phyloP scores from a whole-genome alignment of 2,329 filamentous ascomycete species.

The Thermothelomyces thermophilus region DNA sequence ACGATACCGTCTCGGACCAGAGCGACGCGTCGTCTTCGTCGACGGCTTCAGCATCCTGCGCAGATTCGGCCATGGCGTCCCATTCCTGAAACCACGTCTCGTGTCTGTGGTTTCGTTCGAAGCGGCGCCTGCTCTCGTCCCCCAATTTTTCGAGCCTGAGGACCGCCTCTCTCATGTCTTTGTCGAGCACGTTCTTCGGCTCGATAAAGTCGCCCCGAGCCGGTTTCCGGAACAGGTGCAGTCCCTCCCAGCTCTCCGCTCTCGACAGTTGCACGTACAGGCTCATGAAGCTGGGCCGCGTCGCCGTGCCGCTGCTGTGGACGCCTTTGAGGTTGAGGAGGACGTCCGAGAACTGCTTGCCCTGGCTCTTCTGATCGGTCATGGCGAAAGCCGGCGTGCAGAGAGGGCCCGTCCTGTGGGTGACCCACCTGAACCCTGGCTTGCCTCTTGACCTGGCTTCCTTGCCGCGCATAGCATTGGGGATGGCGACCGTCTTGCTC shows the following conservation, averaged over 20 bases:
- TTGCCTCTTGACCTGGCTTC: not conserved
- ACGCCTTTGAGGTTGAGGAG: slow-evolving; percentile 15
- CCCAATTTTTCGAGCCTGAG: slow-evolving; percentile 8
- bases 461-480: not conserved
- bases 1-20: not conserved
- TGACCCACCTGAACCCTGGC: slow-evolving; percentile 7
- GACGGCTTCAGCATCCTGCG: not conserved
- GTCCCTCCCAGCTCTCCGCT: not conserved
- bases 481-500: slow-evolving; percentile 5
- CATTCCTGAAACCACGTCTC: not conserved
- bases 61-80: not conserved
- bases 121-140: not conserved
- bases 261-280: slow-evolving; percentile 19
- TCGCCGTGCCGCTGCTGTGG: not conserved
- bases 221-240: slow-evolving; percentile 1
- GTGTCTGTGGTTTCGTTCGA: not conserved
- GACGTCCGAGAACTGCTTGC: slow-evolving; percentile 2
- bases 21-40: not conserved
- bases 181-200: slow-evolving; percentile 14
- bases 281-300: slow-evolving; percentile 16
- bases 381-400: slow-evolving; percentile 8
- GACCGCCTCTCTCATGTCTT: slow-evolving; percentile 6
- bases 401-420: slow-evolving; percentile 11
- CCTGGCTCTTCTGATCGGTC: slow-evolving; percentile 1
- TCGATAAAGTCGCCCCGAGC: slow-evolving; percentile 15